Percentiles rank a stretch among this genome's conserved stretches.
Conservation (phyloP, 768 basidiomycete genomes). For the Pleurotus citrinopileatus region DNA sequence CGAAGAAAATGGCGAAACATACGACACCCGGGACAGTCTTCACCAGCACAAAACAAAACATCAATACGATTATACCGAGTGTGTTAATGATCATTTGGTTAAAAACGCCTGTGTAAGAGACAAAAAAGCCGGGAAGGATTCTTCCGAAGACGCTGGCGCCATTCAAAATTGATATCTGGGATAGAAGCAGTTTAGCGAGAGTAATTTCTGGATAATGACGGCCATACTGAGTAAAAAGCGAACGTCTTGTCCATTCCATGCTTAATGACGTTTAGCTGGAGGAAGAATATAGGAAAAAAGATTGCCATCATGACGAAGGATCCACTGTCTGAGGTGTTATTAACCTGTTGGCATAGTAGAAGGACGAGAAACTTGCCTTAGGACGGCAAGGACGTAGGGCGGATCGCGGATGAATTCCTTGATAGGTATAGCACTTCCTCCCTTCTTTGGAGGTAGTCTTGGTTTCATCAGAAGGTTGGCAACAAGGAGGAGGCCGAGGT, state of each 20-base stretch:
- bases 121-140: conserved; percentile 40
- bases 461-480: conserved; percentile 32
- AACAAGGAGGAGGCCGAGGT: conserved; percentile 28
- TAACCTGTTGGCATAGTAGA: neutral
- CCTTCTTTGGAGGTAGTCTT: conserved; percentile 30
- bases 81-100: conserved; percentile 37
- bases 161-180: conserved; percentile 51
- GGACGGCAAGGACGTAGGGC: conserved; percentile 22
- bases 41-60: conserved; percentile 40
- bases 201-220: neutral
- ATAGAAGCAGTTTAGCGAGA: neutral
- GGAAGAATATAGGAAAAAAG: conserved; percentile 46
- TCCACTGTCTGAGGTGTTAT: conserved; percentile 16
- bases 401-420: conserved; percentile 27
- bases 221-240: conserved; percentile 47
- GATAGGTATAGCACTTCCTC: conserved; percentile 19
- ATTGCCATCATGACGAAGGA: conserved; percentile 31
- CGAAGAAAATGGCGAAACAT: conserved; percentile 39
- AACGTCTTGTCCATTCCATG: conserved; percentile 37
- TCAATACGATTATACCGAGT: conserved; percentile 29
- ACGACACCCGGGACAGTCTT: conserved; percentile 29
- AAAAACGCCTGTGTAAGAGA: conserved; percentile 38
- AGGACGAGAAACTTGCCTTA: conserved; percentile 15
- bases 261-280: conserved; percentile 46
- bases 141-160: conserved; percentile 51